Evolutionary conservation across 164 flowering plant genomes (phyloP), one percentile per base, ranked within the genome.

Genomic region (Protea cynaroides): DNA sequence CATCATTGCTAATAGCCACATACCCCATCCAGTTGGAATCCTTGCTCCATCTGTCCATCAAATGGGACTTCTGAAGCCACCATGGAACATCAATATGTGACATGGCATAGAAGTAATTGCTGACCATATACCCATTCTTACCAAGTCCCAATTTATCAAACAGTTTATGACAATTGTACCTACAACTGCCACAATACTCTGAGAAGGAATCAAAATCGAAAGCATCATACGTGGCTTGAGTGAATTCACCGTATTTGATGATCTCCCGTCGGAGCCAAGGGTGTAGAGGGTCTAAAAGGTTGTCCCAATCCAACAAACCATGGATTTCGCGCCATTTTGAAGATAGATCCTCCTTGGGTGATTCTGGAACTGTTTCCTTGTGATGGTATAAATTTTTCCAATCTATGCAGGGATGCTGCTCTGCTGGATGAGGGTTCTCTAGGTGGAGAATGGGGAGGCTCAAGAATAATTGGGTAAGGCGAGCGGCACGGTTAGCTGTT

Each of bases 1-100:
- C 70, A 37, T 84, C 84, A 21, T 71, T 75, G 57, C 86, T 82
- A 5, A 86, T 85, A 0, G 90, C 89, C 0, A 89, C 84, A 50
- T 64, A 86, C 4, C 96, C 96, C 75, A 89, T 83, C 96, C 96
- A 89, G 40, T 83, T 83, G n/a, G 87, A 83, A 37, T 81, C 82
- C 29, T 70, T 77, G 71, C 86, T 82, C 88, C 89, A 84, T 0
- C 75, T 65, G 12, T 81, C 79, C 0, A 38, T 75, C 21, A 79
- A 2, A 6, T 68, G 70, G 0, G 86, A 77, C 29, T 70, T 60
- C 64, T 82, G 70, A 3, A 88, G 67, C 89, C 86, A 88, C 0
- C 55, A 25, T 0, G 87, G 87, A 25, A 84, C 66, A 8, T 83
- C 85, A 0, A 83, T 61, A 21, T 76, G 82, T 0, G 92, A 78